Conservation (phyloP, 768 basidiomycete genomes). For the Lactifluus hygrophoroides region DNA sequence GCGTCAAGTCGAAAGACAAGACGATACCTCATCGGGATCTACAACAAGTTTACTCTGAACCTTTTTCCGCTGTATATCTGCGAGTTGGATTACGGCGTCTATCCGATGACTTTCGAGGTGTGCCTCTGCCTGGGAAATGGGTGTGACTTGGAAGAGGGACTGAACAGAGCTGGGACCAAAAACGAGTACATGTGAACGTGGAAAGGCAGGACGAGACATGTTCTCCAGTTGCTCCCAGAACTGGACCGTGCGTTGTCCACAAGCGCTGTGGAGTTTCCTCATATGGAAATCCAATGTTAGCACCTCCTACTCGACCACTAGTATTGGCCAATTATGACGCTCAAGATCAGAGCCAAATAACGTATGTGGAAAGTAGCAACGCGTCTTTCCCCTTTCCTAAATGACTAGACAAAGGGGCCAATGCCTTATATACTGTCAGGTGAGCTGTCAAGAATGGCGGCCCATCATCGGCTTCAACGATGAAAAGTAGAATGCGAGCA, state of each 20-base stretch:
- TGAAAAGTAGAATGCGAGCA: background rate
- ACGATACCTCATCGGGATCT: constrained; percentile 46
- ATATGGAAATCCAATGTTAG: too few relatives aligned
- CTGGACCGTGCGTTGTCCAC: too few relatives aligned
- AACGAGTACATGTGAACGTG: constrained; percentile 60
- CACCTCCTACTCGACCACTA: too few relatives aligned
- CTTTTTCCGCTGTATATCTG: constrained; percentile 52
- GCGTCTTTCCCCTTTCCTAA: too few relatives aligned
- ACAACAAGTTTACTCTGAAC: constrained; percentile 43
- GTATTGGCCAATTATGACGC: too few relatives aligned
- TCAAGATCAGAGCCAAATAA: too few relatives aligned
- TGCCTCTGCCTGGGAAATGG: constrained; percentile 64
- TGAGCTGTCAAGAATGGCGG: background rate
- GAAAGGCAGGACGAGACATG: constrained; percentile 35
- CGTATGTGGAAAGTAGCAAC: too few relatives aligned
- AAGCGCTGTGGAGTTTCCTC: too few relatives aligned
- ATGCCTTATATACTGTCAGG: too few relatives aligned
- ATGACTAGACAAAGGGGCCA: too few relatives aligned
- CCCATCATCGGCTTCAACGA: background rate
- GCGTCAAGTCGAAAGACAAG: background rate
- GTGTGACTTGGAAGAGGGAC: constrained; percentile 61
- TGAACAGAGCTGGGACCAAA: constrained; percentile 51
- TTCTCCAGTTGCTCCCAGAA: too few relatives aligned
- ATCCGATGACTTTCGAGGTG: constrained; percentile 56
- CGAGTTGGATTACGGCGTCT: constrained; percentile 53